phyloP scores from a whole-genome alignment of 1,139 yeast species.

The Yamadazyma jaroonii region DNA sequence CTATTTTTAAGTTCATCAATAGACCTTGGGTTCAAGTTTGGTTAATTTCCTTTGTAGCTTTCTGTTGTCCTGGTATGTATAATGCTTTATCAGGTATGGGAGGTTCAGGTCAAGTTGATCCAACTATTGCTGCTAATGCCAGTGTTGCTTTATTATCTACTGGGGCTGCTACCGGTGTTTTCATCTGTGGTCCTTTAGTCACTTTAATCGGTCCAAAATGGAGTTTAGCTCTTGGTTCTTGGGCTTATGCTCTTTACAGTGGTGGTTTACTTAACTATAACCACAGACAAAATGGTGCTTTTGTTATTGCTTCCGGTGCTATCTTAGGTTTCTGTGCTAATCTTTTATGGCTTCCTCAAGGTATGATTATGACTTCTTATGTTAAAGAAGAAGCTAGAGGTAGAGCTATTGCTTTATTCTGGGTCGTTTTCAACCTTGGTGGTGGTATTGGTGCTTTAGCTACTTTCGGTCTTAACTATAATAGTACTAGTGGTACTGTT shows the following conservation, averaged over 20 bases:
- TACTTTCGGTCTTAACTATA: slow-evolving; percentile 51
- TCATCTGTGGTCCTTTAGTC: slow-evolving; percentile 59
- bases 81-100: slow-evolving; percentile 58
- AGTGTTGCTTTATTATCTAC: slow-evolving; percentile 55
- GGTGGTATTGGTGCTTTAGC: slow-evolving; percentile 58
- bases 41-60: slow-evolving; percentile 48
- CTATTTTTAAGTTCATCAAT: slow-evolving; percentile 21
- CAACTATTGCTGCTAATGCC: slow-evolving; percentile 48
- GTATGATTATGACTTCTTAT: slow-evolving; percentile 55
- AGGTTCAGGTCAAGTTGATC: slow-evolving; percentile 32
- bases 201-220: slow-evolving; percentile 50
- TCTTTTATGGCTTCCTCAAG: slow-evolving; percentile 61
- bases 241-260: slow-evolving; percentile 56
- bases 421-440: slow-evolving; percentile 65
- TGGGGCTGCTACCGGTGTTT: slow-evolving; percentile 52
- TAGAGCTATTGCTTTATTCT: slow-evolving; percentile 51
- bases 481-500: slow-evolving; percentile 35
- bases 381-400: slow-evolving; percentile 58
- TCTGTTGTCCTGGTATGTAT: slow-evolving; percentile 59
- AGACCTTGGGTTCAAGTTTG: slow-evolving; percentile 31
- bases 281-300: slow-evolving; percentile 26
- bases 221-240: slow-evolving; percentile 51
- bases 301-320: slow-evolving; percentile 58
- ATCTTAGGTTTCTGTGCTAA: slow-evolving; percentile 58
- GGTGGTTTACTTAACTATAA: slow-evolving; percentile 51